These are phyloP conservation scores for Vitis riparia DNA, from an alignment of 164 flowering plant species.

Conservation along the genomic window DNA sequence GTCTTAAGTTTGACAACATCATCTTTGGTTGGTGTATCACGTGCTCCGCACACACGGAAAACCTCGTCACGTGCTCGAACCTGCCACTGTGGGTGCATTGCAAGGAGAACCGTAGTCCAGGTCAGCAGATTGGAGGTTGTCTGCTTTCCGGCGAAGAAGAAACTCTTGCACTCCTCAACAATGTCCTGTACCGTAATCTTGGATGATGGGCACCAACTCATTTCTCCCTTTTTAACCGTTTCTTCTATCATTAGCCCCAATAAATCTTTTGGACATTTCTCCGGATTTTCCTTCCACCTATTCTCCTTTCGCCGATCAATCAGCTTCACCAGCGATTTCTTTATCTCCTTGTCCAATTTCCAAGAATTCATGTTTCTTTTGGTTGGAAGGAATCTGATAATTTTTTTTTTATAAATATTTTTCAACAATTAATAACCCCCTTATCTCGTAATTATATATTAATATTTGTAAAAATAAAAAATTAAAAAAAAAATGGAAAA, in stretches of 20 bases:
- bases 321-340: conserved; percentile 55
- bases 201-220: conserved; percentile 8
- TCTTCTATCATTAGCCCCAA: conserved; percentile 69
- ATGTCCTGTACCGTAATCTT: conserved; percentile 66
- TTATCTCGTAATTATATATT: no score
- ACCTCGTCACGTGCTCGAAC: conserved; percentile 90
- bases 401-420: no score
- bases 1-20: conserved; percentile 72
- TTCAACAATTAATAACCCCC: no score
- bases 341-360: conserved; percentile 75
- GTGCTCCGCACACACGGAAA: conserved; percentile 72
- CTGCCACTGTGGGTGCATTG: conserved; percentile 99
- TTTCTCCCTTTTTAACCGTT: background rate
- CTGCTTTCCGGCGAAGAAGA: conserved; percentile 96
- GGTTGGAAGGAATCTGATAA: conserved; percentile 74
- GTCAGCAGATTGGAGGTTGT: conserved; percentile 95
- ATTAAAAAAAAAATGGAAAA: no score
- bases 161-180: conserved; percentile 93
- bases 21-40: conserved; percentile 76
- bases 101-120: conserved; percentile 86
- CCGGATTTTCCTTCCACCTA: background rate
- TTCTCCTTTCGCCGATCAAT: conserved; percentile 44
- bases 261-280: conserved; percentile 45
- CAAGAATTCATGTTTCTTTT: conserved; percentile 64
- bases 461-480: no score